Conservation (phyloP, 2,329 filamentous ascomycete species). For the Penicillium sp. region DNA sequence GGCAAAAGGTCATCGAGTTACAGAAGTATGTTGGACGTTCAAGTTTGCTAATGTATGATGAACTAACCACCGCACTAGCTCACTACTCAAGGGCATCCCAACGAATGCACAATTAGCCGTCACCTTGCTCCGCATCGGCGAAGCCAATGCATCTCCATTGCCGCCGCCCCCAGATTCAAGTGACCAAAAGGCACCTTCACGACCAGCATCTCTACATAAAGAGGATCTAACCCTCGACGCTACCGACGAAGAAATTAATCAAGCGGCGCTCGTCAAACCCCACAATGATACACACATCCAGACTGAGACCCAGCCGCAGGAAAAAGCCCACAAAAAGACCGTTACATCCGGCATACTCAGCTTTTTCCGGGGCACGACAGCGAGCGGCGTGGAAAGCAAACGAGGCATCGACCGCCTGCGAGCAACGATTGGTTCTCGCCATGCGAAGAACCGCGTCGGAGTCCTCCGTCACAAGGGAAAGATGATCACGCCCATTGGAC, state of each 20-base stretch:
- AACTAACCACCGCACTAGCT: conserved; percentile 45
- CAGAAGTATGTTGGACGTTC: conserved; percentile 53
- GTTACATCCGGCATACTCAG: conserved; percentile 54
- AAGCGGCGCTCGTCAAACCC: conserved; percentile 59
- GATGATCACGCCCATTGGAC: conserved; percentile 56
- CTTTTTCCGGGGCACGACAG: conserved; percentile 70
- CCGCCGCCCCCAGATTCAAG: conserved; percentile 59
- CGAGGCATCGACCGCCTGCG: conserved; percentile 71
- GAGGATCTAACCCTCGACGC: conserved; percentile 62
- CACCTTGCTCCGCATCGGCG: conserved; percentile 78
- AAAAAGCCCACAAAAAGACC: conserved; percentile 33
- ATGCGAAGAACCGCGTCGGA: conserved; percentile 71
- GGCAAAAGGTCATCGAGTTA: conserved; percentile 73
- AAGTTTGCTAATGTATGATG: not conserved
- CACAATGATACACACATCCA: conserved; percentile 35
- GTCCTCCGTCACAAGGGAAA: conserved; percentile 57
- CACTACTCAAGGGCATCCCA: conserved; percentile 76
- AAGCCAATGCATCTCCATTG: conserved; percentile 76
- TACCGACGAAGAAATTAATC: conserved; percentile 64
- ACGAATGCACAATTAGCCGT: conserved; percentile 84
- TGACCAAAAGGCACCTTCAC: conserved; percentile 47
- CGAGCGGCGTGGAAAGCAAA: conserved; percentile 70
- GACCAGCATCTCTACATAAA: conserved; percentile 55
- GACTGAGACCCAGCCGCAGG: not conserved
- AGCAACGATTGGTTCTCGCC: conserved; percentile 60